Evolutionary conservation across 1,139 yeast species (phyloP).

Genomic region (Magnusiomyces tetraspermus): DNA sequence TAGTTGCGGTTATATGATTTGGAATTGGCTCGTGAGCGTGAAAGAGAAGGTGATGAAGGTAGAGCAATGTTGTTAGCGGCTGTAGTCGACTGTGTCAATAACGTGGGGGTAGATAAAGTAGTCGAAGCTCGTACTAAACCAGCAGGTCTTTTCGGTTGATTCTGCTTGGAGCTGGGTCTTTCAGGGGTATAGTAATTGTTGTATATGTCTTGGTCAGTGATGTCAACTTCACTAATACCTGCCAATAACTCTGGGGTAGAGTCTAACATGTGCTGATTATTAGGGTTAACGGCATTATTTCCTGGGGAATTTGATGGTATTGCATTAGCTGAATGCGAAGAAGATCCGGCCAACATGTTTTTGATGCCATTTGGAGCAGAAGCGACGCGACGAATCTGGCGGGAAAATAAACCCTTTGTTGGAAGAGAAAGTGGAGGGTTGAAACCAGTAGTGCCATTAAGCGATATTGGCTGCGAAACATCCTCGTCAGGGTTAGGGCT

Average conservation of each 20-base stretch:
- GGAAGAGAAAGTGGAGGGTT: background rate
- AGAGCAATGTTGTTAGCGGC: slow-evolving; percentile 2
- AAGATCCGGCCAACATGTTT: slow-evolving; percentile 19
- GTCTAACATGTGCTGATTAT: background rate
- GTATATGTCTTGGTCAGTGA: slow-evolving; percentile 1
- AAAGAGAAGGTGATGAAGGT: slow-evolving; percentile 6
- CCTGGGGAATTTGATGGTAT: slow-evolving; percentile 8
- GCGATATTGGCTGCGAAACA: background rate
- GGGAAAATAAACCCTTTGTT: slow-evolving; percentile 37
- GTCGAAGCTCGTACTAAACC: background rate
- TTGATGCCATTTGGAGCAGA: slow-evolving; percentile 62
- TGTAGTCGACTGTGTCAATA: background rate
- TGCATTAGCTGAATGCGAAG: background rate
- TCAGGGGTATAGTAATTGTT: background rate
- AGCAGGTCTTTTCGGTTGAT: background rate
- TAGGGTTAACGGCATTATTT: slow-evolving; percentile 7
- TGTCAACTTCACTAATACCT: slow-evolving; percentile 7
- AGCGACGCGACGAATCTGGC: slow-evolving; percentile 62
- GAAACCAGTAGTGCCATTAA: background rate
- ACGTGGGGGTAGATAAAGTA: background rate
- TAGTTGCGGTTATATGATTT: slow-evolving; percentile 43
- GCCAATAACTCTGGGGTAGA: slow-evolving; percentile 1
- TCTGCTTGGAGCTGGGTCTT: background rate
- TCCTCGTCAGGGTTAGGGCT: background rate
- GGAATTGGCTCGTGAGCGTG: slow-evolving; percentile 31